Base-by-base conservation (phyloP, 306 rosid species). In the Trifolium dubium region DNA sequence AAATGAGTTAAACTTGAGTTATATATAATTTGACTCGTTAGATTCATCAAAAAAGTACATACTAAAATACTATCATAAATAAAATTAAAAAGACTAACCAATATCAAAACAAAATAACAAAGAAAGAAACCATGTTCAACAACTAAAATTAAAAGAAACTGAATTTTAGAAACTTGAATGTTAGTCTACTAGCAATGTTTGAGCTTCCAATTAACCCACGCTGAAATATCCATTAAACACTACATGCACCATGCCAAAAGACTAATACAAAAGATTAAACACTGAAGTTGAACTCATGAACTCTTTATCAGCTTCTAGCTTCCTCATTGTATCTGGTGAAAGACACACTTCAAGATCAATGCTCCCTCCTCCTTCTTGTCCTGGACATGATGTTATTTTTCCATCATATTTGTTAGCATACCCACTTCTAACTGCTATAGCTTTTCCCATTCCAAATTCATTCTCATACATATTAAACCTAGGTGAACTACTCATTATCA, bases 391-490 rank as follows among this genome's bases (percentile, higher is more conserved):
- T 2, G 88, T 28, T 59, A 88, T 80, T 34, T 56, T 79, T 3
- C 94, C 91, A 14, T 71, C 78, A 51, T 68, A 80, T 40, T 89
- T 92, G 63, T 85, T 59, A 0, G 85, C 89, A 53, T 85, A 88
- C 0, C 98, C 93, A 37, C 90, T 83, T 4, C 82, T 77, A 37
- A 85, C 69, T 3, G 81, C 84, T 72, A 88, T 39, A 0, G 90
- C 86, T 77, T 88, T 88, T 8, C 94, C 98, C 94, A 88, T 85
- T 47, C 98, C 96, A 56, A 92, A 89, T 44, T 89, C 88, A 40
- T 76, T 84, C 9, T 87, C 89, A 62, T 83, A 88, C 86, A 81
- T 74, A 34, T 84, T 73, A 64, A 89, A 89, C 51, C 89, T 81
- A 0, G 94, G 92, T 10, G 92, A 84, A 54, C 92, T 90, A 11